Evolutionary conservation across 768 basidiomycete genomes (phyloP), one percentile per base, ranked within the genome.

Genomic region (Pluteus cervinus): DNA sequence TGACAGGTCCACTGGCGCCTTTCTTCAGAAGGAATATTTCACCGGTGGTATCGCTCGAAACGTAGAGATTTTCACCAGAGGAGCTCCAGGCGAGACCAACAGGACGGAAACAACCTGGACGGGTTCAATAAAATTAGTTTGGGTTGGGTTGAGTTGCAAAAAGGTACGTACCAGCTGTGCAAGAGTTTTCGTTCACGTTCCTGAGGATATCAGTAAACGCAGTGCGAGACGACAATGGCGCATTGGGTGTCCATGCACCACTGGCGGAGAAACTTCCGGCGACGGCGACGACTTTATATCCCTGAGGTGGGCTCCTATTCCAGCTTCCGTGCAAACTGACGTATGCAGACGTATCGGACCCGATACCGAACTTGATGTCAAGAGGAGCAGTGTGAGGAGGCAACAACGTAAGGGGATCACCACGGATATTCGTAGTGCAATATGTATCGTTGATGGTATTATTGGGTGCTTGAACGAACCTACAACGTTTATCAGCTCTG

Each of bases 51-150:
- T 48, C 47, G 26, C 47, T 48, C 6, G 47, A 30, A 22, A 48
- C 41, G 24, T 45, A 48, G 9, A 48, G 34, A n/a, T 42, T 41
- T 23, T 41, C 36, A 7, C 44, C 47, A 25, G 37, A 36, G 4
- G 38, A 23, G 26, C 35, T 35, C 36, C 36, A 48, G 14, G 32
- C 47, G 15, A 48, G 33, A 14, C 47, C 47, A 20, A 48, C 47
- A 16, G 47, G 47, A 29, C 47, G 44, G 47, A 48, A 48, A 34
- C 47, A 48, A 11, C 41, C 41, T 36, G 15, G 36, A n/a, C n/a
- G n/a, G n/a, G n/a, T n/a, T n/a, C 14, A 7, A 29, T 6, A 5
- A 5, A 18, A 17, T 11, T 41, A 14, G 29, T 21, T 2, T 7
- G 20, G 12, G 2, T 14, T 16, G 8, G 3, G n/a, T 7, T 3